Conservation (phyloP, 805 yeast genomes). For the Barnettozyma vustinii region DNA sequence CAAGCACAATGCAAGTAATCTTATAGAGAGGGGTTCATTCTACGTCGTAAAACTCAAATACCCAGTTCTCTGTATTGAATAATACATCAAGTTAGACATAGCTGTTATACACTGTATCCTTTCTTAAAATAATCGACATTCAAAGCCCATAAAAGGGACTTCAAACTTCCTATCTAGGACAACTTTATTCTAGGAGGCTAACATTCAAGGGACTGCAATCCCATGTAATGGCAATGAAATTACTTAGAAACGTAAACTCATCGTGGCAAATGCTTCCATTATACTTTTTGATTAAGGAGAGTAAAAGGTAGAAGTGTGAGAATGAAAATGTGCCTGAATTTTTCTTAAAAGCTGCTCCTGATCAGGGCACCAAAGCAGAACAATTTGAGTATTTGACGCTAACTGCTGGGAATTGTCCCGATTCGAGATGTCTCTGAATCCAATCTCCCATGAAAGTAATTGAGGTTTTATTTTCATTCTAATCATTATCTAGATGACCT, state of each 20-base stretch:
- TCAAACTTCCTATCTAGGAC: conserved; percentile 31
- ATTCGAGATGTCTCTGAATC: too few relatives aligned
- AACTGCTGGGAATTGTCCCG: too few relatives aligned
- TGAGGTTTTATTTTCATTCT: too few relatives aligned
- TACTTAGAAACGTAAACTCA: conserved; percentile 26
- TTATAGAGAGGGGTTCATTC: neutral
- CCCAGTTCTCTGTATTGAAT: neutral
- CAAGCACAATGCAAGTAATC: too few relatives aligned
- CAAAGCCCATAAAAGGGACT: conserved; percentile 25
- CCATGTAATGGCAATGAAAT: conserved; percentile 29
- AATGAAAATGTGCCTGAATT: conserved; percentile 1
- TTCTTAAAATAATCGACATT: conserved; percentile 25
- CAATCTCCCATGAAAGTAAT: too few relatives aligned
- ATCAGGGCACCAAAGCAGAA: neutral
- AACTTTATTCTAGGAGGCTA: conserved; percentile 25
- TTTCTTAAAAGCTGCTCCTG: neutral
- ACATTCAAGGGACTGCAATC: conserved; percentile 25
- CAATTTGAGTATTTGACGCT: neutral
- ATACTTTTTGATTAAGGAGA: conserved; percentile 29
- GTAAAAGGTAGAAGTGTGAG: conserved; percentile 7
- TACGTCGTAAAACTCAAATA: neutral
- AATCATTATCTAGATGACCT: too few relatives aligned
- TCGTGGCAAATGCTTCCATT: conserved; percentile 31
- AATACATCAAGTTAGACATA: neutral
- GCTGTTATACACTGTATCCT: conserved; percentile 21